phyloP scores from a whole-genome alignment of 2,329 filamentous ascomycete species.

The Parafenestella ontariensis region DNA sequence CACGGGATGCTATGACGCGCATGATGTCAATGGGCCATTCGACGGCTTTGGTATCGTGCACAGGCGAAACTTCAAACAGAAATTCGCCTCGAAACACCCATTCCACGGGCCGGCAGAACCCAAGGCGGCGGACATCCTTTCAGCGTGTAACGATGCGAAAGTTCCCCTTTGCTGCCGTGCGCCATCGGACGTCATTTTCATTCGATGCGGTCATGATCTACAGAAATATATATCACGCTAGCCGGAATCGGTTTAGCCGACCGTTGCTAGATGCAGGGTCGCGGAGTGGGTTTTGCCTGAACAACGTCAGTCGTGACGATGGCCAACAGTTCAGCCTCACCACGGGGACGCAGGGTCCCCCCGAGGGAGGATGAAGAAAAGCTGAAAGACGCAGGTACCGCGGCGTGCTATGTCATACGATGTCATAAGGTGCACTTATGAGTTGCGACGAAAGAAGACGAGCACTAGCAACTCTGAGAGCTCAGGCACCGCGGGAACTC shows the following conservation, averaged over 20 bases:
- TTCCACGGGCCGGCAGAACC: conserved; percentile 9
- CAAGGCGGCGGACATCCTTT: conserved; percentile 12
- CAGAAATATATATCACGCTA: neutral
- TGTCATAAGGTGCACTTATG: neutral
- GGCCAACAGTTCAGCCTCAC: conserved; percentile 17
- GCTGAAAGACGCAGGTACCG: conserved; percentile 23
- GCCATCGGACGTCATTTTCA: conserved; percentile 24
- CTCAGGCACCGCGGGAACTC: neutral
- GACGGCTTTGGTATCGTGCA: neutral
- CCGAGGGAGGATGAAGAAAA: neutral
- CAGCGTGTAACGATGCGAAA: neutral
- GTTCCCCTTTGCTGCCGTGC: conserved; percentile 15
- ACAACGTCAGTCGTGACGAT: conserved; percentile 33
- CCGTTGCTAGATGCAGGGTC: too few species aligned
- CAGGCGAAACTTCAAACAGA: conserved; percentile 1
- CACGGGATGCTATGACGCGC: neutral
- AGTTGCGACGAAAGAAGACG: neutral
- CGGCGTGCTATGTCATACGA: conserved; percentile 8
- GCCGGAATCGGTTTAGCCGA: neutral
- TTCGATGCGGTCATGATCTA: conserved; percentile 11
- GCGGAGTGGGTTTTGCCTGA: conserved; percentile 16
- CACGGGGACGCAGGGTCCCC: conserved; percentile 5
- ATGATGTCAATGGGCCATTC: neutral
- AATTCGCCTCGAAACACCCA: neutral
- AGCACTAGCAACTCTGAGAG: neutral